Evolutionary conservation across 2,329 filamentous ascomycete genomes (phyloP), one percentile per base, ranked within the genome.

Genomic region (Akanthomyces muscarius): DNA sequence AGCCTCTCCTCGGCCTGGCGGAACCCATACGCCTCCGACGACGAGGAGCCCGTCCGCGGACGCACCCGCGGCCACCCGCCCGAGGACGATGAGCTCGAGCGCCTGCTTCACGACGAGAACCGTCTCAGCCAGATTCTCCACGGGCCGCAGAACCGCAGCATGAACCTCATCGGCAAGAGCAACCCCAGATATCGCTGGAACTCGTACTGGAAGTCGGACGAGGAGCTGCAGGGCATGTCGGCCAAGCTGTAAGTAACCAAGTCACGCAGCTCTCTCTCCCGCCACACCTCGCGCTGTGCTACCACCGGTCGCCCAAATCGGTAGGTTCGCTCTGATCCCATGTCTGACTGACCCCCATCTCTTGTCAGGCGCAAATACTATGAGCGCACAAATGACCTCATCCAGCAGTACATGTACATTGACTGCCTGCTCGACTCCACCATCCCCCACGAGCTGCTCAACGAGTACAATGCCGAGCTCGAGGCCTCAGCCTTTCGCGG

Each of bases 351-450:
- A 63, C 58, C 18, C 57, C 36, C 41, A 4, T 50, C 21, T 42
- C 10, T 51, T 30, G 21, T 2, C 66, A 89, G 86, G 65, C 89
- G 92, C 53, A 72, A 88, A 71, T 97, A 97, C 77, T 96, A 98
- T 72, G 89, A 96, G 79, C 86, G 91, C 50, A 94, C 88, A 72
- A 98, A 98, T 76, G 87, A 88, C 68, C 81, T 97, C 50, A 87
- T 98, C 64, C 90, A 95, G 74, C 90, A 96, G 73, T 98, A 97
- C 74, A 82, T 96, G 66, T 97, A 96, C 74, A 97, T 97, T 69
- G 94, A 97, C 76, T 86, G 89, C 59, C 81, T 98, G 63, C 83
- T 98, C 65, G 92, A 97, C 76, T 97, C 92, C 10, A 93, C 91
- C 36, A 85, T 97, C n/a, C 93, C 93, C 2, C 93, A 96, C 71